Evolutionary conservation across 352 stramenopile species (phyloP), one percentile per base, ranked within the genome.

Genomic region (Phytophthora pisi): DNA sequence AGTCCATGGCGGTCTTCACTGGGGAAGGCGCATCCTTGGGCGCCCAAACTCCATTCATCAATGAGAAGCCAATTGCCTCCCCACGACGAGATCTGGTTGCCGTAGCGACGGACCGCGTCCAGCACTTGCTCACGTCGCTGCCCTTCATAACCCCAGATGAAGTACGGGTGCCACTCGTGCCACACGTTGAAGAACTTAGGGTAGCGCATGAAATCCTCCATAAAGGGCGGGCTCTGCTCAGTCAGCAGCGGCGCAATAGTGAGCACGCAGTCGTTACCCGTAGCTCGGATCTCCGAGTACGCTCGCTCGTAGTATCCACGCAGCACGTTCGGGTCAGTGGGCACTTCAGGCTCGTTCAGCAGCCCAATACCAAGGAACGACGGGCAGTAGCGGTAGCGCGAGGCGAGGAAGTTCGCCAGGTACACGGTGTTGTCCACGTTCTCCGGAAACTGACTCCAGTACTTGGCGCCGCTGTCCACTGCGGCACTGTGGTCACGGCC

Each of bases 151-250:
- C 88, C 88, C 88, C 86, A 96, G 30, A 96, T 72, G 51, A 94
- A 94, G 74, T 96, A 96, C 47, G 72, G 83, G 54, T 96, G 88
- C 86, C 86, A 96, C 55, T 96, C 88, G 66, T 91, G 77, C 88
- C 88, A 96, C 23, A 96, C 85, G 36, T 96, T 96, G n/a, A 50
- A 78, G 53, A 79, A 89, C 34, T 66, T 68, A 0, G 81, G 77
- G n/a, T 74, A 80, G 20, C 68, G 56, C 75, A 94, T 81, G 34
- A 94, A 79, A 31, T 81, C 81, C 24, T 78, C 77, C 76, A 93
- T 86, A n/a, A 66, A 65, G 10, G 78, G 75, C 0, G 83, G 78
- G 8, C 58, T 58, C 31, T 93, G 84, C 47, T 89, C 73, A 30
- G 70, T 88, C 55, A 94, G 60, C 45, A 91, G 45, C 1, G 88